These are phyloP conservation scores for Tulasnella sp. DNA, from an alignment of 768 basidiomycete genomes.

Conservation along the genomic window DNA sequence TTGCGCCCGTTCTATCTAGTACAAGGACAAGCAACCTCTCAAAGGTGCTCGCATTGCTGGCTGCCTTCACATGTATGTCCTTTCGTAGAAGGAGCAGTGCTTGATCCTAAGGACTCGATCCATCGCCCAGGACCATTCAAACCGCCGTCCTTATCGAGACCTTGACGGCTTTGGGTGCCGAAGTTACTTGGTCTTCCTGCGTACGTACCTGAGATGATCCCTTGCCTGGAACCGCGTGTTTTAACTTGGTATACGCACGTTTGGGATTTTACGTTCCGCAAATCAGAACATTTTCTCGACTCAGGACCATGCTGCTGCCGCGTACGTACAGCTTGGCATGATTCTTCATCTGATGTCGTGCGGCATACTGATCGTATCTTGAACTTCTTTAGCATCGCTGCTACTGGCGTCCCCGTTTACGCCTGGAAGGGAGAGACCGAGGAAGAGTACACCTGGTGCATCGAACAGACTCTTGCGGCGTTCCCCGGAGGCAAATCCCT, in stretches of 20 bases:
- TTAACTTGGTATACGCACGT: neutral
- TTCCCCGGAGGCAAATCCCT: conserved; percentile 74
- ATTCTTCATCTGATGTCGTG: neutral
- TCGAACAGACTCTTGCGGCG: conserved; percentile 86
- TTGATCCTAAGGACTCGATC: neutral
- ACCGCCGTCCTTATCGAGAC: conserved; percentile 99
- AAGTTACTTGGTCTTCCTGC: conserved; percentile 98
- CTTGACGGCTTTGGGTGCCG: conserved; percentile 84
- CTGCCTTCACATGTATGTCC: conserved; percentile 85
- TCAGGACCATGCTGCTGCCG: conserved; percentile 98
- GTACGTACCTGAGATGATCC: conserved; percentile 30
- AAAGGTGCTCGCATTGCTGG: conserved; percentile 94
- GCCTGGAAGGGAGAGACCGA: conserved; percentile 99
- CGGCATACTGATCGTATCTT: neutral
- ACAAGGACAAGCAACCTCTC: conserved; percentile 71
- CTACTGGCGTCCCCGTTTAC: conserved; percentile 95
- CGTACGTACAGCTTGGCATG: conserved; percentile 39
- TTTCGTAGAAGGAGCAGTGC: neutral
- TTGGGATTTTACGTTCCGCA: neutral
- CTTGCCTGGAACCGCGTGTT: neutral
- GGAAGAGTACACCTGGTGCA: conserved; percentile 97
- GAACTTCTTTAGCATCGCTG: conserved; percentile 59
- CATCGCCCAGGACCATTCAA: conserved; percentile 78
- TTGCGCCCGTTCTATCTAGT: conserved; percentile 33
- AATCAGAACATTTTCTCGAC: conserved; percentile 96